These are phyloP conservation scores for Teunomyces pallodes DNA, from an alignment of 805 yeast species.

Conservation along the genomic window DNA sequence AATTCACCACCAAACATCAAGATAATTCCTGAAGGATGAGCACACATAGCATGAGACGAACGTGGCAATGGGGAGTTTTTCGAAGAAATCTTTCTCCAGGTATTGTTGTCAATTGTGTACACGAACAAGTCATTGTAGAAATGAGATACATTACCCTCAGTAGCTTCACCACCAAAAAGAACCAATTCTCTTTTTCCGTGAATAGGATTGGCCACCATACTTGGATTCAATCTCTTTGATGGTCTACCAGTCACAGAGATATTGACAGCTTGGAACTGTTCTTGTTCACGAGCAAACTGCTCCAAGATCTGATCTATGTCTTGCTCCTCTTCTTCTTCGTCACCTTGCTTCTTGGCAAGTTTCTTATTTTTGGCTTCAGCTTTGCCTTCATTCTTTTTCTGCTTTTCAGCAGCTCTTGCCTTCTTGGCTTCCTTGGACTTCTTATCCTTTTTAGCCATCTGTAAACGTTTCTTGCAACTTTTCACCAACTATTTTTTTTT, in stretches of 20 bases:
- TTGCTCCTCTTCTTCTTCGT: constrained; percentile 81
- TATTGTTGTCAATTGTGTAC: constrained; percentile 71
- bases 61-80: constrained; percentile 90
- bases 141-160: constrained; percentile 49
- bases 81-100: constrained; percentile 77
- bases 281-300: constrained; percentile 78
- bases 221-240: constrained; percentile 64
- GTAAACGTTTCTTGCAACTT: neutral
- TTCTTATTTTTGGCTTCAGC: constrained; percentile 75
- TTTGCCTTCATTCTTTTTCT: constrained; percentile 70
- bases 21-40: constrained; percentile 86
- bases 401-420: constrained; percentile 82
- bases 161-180: constrained; percentile 86
- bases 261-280: constrained; percentile 66
- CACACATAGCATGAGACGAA: constrained; percentile 89
- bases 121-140: constrained; percentile 81
- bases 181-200: constrained; percentile 76
- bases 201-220: constrained; percentile 71
- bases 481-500: neutral
- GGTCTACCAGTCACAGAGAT: constrained; percentile 62
- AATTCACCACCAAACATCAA: constrained; percentile 95
- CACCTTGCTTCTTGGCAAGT: constrained; percentile 67
- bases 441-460: constrained; percentile 85
- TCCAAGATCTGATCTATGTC: constrained; percentile 83
- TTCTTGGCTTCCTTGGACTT: constrained; percentile 89